Percentiles rank a stretch among this genome's conserved stretches.
Evolutionary conservation across 257 asterid species (phyloP).

Genomic region (Ligustrum vulgare): DNA sequence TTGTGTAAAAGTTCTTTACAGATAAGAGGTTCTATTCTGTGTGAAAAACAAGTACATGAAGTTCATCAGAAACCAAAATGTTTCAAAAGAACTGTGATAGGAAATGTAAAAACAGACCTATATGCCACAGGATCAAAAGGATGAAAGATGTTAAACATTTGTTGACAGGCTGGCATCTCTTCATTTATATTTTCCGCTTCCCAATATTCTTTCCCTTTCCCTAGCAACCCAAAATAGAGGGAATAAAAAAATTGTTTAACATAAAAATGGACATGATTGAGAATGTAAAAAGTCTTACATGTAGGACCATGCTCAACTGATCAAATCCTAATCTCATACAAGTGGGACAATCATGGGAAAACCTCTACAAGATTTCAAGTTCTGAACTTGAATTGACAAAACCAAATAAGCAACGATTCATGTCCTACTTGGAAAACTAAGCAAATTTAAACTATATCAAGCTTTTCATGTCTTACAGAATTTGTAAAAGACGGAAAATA

Average conservation of each 20-base stretch:
- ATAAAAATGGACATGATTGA: neutral
- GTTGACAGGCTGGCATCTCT: conserved; percentile 95
- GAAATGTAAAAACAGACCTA: conserved; percentile 43
- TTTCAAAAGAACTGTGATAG: conserved; percentile 9
- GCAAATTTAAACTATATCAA: neutral
- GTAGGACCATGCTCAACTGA: neutral
- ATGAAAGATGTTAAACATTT: conserved; percentile 92
- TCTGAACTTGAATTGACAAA: neutral
- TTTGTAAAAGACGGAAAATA: neutral
- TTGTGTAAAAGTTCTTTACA: conserved; percentile 67
- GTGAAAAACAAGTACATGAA: conserved; percentile 24
- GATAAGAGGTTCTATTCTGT: conserved; percentile 88
- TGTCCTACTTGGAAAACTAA: neutral
- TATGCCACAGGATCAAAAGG: conserved; percentile 98
- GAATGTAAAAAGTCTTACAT: conserved; percentile 7
- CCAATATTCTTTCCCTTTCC: conserved; percentile 82
- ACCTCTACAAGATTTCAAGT: neutral
- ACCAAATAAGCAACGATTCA: neutral
- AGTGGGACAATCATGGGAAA: neutral
- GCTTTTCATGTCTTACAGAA: conserved; percentile 5
- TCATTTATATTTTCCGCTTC: conserved; percentile 72
- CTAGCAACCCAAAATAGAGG: conserved; percentile 41
- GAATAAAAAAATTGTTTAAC: conserved; percentile 20
- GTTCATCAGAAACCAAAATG: conserved; percentile 4
- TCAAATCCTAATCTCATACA: neutral